Evolutionary conservation across 257 asterid genomes (phyloP).

Genomic region (Cinchona pubescens): DNA sequence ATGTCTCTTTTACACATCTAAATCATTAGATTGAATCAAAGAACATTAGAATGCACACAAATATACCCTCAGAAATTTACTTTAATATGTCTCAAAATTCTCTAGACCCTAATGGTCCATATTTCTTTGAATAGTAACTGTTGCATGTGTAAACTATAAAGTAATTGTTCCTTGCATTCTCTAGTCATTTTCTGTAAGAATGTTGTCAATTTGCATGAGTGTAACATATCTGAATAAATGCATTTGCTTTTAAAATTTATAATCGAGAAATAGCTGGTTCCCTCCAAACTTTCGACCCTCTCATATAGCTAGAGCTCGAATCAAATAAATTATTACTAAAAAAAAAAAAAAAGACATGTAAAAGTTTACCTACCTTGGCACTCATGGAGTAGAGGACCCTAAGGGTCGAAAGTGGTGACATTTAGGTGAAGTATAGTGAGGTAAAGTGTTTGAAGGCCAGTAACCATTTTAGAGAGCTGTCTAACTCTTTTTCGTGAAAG

Average conservation of each 20-base stretch:
- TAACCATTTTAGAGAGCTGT: slow-evolving; percentile 75
- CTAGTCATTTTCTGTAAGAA: slow-evolving; percentile 57
- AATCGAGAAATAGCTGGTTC: neutral
- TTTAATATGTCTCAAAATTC: neutral
- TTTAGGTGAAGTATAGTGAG: slow-evolving; percentile 84
- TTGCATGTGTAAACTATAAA: slow-evolving; percentile 35
- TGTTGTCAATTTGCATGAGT: neutral
- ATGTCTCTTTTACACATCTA: no score
- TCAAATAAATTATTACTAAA: neutral
- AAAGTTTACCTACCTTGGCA: slow-evolving; percentile 59
- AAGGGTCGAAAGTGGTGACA: slow-evolving; percentile 69
- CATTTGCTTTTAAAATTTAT: neutral
- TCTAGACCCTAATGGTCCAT: slow-evolving; percentile 14
- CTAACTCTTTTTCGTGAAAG: slow-evolving; percentile 56
- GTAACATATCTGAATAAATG: neutral
- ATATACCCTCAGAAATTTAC: slow-evolving; percentile 13
- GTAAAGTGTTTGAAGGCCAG: slow-evolving; percentile 55
- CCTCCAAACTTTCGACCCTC: no score
- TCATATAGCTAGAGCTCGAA: no score
- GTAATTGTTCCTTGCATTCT: slow-evolving; percentile 75
- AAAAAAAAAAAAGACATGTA: neutral
- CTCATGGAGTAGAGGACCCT: slow-evolving; percentile 89
- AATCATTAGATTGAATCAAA: neutral
- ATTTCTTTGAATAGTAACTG: slow-evolving; percentile 32
- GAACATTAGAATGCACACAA: slow-evolving; percentile 23